Conservation (phyloP, 306 rosid genomes). For the Cicer arietinum region DNA sequence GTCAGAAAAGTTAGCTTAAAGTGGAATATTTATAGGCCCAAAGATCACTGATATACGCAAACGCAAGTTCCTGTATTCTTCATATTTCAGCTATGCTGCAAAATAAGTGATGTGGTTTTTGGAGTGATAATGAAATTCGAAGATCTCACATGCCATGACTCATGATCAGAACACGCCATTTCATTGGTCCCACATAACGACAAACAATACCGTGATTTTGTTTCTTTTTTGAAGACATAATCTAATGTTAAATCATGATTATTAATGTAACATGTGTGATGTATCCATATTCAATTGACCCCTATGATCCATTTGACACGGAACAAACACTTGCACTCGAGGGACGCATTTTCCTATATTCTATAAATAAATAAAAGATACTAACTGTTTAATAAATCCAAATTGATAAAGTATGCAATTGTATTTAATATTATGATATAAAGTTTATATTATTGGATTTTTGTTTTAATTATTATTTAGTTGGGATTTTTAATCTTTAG, state of each 20-base stretch:
- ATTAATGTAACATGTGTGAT: not conserved
- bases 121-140: not conserved
- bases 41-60: not conserved
- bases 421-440: too few relatives aligned
- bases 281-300: not conserved
- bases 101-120: not conserved
- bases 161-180: constrained; percentile 17
- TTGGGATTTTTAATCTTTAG: too few relatives aligned
- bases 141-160: constrained; percentile 31
- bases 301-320: constrained; percentile 30
- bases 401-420: not conserved
- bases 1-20: not conserved
- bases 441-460: too few relatives aligned
- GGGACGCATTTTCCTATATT: not conserved
- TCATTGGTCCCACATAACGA: not conserved
- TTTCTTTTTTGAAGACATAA: constrained; percentile 13
- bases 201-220: not conserved
- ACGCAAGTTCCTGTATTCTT: constrained; percentile 9
- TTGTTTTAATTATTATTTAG: too few relatives aligned
- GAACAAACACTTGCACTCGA: constrained; percentile 13
- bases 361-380: too few relatives aligned
- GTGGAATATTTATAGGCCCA: not conserved
- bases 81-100: not conserved
- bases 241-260: not conserved
- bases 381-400: not conserved